A percentile compares a stretch with the other conserved stretches of the same genome.
Evolutionary conservation across 1,284 basidiomycete genomes (phyloP).

Genomic region (Cutaneotrichosporon cutaneum): DNA sequence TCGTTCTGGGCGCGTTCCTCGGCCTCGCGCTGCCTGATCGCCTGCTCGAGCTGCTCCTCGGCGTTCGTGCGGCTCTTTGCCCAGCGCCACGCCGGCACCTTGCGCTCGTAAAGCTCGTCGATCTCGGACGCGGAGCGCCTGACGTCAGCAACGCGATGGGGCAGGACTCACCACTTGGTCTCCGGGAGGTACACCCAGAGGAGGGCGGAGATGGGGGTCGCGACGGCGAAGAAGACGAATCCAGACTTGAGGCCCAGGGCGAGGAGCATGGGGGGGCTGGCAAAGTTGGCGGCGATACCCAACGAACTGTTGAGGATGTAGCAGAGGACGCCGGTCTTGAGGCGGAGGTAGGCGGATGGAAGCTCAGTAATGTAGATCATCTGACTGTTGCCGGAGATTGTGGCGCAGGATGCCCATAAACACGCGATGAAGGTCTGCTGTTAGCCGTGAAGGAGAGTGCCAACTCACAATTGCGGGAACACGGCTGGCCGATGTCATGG

Average conservation of each 20-base stretch:
- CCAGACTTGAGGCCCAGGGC: constrained; percentile 24
- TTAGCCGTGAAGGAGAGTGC: not conserved
- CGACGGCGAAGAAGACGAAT: constrained; percentile 30
- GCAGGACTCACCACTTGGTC: constrained; percentile 23
- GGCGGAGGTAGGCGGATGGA: constrained; percentile 28
- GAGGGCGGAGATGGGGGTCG: constrained; percentile 26
- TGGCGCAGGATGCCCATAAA: not conserved
- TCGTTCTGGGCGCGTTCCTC: not conserved
- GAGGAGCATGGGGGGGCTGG: constrained; percentile 29
- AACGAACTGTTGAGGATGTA: constrained; percentile 22
- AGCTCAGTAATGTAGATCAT: constrained; percentile 29
- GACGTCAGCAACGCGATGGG: not conserved
- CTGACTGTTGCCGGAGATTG: constrained; percentile 12
- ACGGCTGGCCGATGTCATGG: not conserved
- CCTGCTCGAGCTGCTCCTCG: constrained; percentile 20
- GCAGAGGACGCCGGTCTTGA: constrained; percentile 28
- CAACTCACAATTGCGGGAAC: not conserved
- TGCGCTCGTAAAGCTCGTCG: constrained; percentile 49
- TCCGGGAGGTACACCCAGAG: constrained; percentile 34
- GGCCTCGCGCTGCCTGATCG: not conserved
- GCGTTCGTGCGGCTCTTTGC: constrained; percentile 33
- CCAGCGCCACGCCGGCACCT: constrained; percentile 49
- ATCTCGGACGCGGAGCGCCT: constrained; percentile 34
- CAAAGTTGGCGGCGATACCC: constrained; percentile 30
- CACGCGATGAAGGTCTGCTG: not conserved